Conservation (phyloP, 306 rosid species). For the Calophaca sinica region DNA sequence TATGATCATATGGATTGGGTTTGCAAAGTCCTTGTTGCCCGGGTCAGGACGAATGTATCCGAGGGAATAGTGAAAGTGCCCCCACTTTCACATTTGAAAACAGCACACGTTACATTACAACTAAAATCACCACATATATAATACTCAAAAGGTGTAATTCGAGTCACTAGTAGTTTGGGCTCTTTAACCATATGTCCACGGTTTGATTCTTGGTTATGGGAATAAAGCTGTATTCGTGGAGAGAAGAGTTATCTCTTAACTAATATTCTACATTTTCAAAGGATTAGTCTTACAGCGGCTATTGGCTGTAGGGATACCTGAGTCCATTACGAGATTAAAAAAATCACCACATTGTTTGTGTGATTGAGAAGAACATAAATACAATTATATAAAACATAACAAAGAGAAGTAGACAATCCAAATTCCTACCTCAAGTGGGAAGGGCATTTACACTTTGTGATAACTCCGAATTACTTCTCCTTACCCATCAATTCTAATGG, state of each 20-base stretch:
- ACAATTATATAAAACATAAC: not conserved
- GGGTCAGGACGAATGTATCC: constrained; percentile 38
- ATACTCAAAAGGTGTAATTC: not conserved
- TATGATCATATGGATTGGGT: constrained; percentile 37
- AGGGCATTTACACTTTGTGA: constrained; percentile 40
- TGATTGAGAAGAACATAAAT: not conserved
- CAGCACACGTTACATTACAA: not conserved
- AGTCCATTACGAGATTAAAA: too few species aligned
- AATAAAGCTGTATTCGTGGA: too few species aligned
- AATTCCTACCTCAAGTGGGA: constrained; percentile 44
- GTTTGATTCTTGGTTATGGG: too few species aligned
- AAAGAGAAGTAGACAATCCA: constrained; percentile 11
- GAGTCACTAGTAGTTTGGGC: too few species aligned
- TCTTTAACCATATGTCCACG: too few species aligned
- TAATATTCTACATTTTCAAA: too few species aligned
- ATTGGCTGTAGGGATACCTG: too few species aligned
- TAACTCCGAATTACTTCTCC: constrained; percentile 42
- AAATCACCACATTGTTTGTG: constrained; percentile 34
- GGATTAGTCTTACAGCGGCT: too few species aligned
- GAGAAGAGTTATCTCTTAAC: too few species aligned
- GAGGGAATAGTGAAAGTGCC: constrained; percentile 29
- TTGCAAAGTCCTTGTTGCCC: constrained; percentile 28
- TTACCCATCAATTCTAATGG: constrained; percentile 17
- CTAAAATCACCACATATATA: constrained; percentile 36
- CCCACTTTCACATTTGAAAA: constrained; percentile 40